Evolutionary conservation across 2,329 filamentous ascomycete genomes (phyloP).

Genomic region (Alternaria solani): DNA sequence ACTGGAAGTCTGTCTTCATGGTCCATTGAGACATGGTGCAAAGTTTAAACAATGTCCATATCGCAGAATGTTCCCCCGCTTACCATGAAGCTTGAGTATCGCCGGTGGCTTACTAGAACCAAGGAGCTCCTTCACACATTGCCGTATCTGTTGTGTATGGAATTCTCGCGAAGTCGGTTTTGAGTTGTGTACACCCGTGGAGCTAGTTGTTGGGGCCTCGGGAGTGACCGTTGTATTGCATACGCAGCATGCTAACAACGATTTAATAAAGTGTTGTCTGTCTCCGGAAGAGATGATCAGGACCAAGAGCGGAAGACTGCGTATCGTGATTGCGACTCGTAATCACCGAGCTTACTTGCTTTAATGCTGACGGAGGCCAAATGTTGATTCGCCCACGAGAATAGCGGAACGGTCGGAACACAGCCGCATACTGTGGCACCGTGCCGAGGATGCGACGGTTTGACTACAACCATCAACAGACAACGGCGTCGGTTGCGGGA

Average conservation of each 20-base stretch:
- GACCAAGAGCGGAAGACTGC: background rate
- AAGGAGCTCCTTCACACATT: background rate
- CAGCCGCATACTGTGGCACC: background rate
- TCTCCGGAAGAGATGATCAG: background rate
- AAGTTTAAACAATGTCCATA: too few species aligned
- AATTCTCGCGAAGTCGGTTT: slow-evolving; percentile 8
- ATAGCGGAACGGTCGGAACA: background rate
- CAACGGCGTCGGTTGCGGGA: background rate
- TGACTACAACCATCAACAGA: background rate
- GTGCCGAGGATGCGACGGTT: background rate
- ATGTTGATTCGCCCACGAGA: background rate
- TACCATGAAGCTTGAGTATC: background rate
- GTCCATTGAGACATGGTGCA: background rate
- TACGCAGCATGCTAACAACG: background rate
- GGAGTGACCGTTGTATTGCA: background rate
- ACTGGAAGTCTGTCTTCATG: too few species aligned
- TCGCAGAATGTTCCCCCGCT: background rate
- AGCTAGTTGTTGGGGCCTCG: slow-evolving; percentile 9
- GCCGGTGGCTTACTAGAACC: background rate
- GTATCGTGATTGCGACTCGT: background rate
- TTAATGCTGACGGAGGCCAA: background rate
- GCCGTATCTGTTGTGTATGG: background rate
- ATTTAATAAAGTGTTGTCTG: background rate
- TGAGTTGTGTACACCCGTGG: slow-evolving; percentile 11
- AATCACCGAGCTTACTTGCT: slow-evolving; percentile 4